Base-by-base conservation (phyloP, 23 red algal genomes). In the Cyanidium caldarium region DNA sequence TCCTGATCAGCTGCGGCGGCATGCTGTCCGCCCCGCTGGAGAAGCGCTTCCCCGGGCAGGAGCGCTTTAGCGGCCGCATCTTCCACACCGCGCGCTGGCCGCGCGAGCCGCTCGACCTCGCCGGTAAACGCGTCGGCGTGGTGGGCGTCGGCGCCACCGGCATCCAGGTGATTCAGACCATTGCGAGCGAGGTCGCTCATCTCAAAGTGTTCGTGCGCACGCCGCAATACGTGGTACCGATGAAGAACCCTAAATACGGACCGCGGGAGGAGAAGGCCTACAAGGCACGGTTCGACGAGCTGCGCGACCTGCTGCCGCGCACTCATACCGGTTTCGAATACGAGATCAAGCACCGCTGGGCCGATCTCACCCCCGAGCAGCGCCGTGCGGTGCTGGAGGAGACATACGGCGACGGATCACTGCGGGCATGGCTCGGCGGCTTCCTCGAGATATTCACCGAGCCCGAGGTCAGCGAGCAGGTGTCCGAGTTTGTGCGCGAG, bases 261-360 rank as follows among this genome's bases (percentile, higher is more conserved):
- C 51, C 51, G 5, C n/a, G 31, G 5, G 51, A 61, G 10, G 51
- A 28, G 3, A 12, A 61, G 19, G 7, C 51, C 10, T 61, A 61
- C 51, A 61, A 61, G 23, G 21, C 19, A 61, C 51, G 51, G 7
- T 61, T 61, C 51, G 51, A 61, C 3, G 51, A 61, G 51, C 51
- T 61, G 51, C 51, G 51, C 51, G 51, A 61, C 7, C 51, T 61
- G 7, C 21, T 61, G 51, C 51, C 51, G 7, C 7, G 10, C 10
- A 61, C 51, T 10, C 3, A 10, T 28, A 61, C n/a, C 21, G 51
- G 51, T 28, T 61, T 61, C 23, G 51, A 61, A 28, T 61, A 61
- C 51, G 51, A 14, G 23, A 61, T 61, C 51, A 61, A 61, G 51
- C 51, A 61, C 21, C 51, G 51, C 23, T 61, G 51, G 51, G 51